A percentile compares a stretch with the other conserved stretches of the same genome.
phyloP scores from a whole-genome alignment of 495 filamentous ascomycete species.

The Aspergillus panamensis region DNA sequence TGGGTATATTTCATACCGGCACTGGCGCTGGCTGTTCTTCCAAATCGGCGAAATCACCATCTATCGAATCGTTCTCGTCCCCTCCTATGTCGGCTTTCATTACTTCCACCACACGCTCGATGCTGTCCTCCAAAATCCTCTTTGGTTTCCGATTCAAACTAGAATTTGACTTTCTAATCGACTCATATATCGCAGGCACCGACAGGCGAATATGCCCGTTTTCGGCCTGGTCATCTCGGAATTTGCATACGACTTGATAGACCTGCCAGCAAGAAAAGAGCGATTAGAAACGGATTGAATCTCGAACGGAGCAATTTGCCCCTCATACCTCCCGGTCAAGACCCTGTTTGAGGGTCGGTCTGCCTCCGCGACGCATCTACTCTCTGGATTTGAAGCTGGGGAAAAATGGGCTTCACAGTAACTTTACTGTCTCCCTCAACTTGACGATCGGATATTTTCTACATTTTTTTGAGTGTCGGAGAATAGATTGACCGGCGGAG shows the following conservation, averaged over 20 bases:
- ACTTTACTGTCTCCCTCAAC: background rate
- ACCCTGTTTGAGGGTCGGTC: slow-evolving; percentile 49
- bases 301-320: background rate
- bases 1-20: slow-evolving; percentile 25
- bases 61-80: slow-evolving; percentile 53
- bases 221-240: slow-evolving; percentile 60
- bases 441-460: slow-evolving; percentile 12
- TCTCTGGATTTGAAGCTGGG: background rate
- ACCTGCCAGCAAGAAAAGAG: slow-evolving; percentile 40
- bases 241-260: slow-evolving; percentile 71
- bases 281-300: slow-evolving; percentile 9
- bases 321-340: slow-evolving; percentile 53
- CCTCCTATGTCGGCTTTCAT: slow-evolving; percentile 60
- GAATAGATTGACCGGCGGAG: slow-evolving; percentile 23
- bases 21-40: slow-evolving; percentile 37
- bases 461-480: slow-evolving; percentile 22
- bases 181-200: slow-evolving; percentile 63
- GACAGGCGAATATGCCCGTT: slow-evolving; percentile 49
- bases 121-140: slow-evolving; percentile 73
- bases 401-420: background rate
- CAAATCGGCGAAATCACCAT: slow-evolving; percentile 64
- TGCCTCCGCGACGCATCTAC: slow-evolving; percentile 36
- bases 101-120: slow-evolving; percentile 78
- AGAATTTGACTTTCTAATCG: slow-evolving; percentile 80
- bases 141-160: slow-evolving; percentile 77